Evolutionary conservation across 2,329 filamentous ascomycete species (phyloP).

Genomic region (Fusarium gaditjirri): DNA sequence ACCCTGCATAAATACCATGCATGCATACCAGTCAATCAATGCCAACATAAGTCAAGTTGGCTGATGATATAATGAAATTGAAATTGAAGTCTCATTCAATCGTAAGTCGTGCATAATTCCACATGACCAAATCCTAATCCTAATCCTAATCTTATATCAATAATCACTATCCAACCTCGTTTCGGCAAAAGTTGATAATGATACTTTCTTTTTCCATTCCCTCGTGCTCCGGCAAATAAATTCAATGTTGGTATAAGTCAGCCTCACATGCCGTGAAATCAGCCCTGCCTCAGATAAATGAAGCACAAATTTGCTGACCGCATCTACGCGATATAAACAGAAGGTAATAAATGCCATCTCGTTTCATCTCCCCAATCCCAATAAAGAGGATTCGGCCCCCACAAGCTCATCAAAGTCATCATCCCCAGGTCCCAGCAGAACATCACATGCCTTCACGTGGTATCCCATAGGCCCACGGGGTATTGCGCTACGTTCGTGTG

Average conservation of each 20-base stretch:
- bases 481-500: conserved; percentile 31
- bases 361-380: conserved; percentile 23
- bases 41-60: not conserved
- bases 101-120: conserved; percentile 27
- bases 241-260: conserved; percentile 4
- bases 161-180: not conserved
- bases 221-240: conserved; percentile 9
- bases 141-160: not conserved
- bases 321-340: conserved; percentile 7
- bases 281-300: conserved; percentile 26
- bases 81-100: conserved; percentile 19
- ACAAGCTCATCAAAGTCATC: conserved; percentile 10
- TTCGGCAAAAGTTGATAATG: not conserved
- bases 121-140: not conserved
- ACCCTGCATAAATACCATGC: conserved; percentile 7
- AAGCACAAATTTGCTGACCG: conserved; percentile 26
- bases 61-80: not conserved
- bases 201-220: conserved; percentile 18
- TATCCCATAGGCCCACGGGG: conserved; percentile 33
- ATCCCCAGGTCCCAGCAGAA: not conserved
- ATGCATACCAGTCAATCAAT: not conserved
- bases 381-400: conserved; percentile 5
- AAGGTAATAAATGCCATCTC: conserved; percentile 3
- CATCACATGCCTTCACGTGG: conserved; percentile 5
- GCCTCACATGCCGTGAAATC: conserved; percentile 8